Base-by-base conservation (phyloP, 2,329 filamentous ascomycete species). In the Xylariales sp. region DNA sequence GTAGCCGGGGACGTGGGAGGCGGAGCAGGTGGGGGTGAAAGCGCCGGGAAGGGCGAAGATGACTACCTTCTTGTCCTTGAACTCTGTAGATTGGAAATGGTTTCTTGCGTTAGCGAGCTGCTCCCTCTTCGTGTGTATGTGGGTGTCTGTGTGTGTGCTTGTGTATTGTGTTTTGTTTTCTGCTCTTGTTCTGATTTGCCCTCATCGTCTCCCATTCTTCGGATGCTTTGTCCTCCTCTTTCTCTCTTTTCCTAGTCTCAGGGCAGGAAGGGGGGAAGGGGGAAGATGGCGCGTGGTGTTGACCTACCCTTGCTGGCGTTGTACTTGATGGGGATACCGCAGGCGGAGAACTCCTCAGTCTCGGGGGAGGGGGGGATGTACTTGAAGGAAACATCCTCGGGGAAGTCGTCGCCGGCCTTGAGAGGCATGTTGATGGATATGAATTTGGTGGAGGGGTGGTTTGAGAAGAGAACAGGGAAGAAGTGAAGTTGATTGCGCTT, bases 11-110 rank as follows among this genome's bases (percentile, higher is more conserved):
- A 94, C 71, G 69, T 94, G 88, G 61, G 73, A 72, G 53, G 78
- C 83, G 49, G 85, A 83, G 77, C 88, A 94, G 54, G 85, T 84
- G 16, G 87, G 87, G 29, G 87, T 93, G 74, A 93, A 93, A 51
- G 86, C 85, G 49, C 83, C 81, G 64, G 66, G 70, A 35, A 76
- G 67, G 44, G 72, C 63, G 50, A 76, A 68, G 46, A 76, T 52
- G 46, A 75, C 62, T 40, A 72, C 61, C 57, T 76, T 76, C 54
- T 75, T 74, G 57, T 63, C 57, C 59, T 67, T 61, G 63, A 72
- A 69, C 47, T 75, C 71, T 75, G 51, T 17, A 14, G 15, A 8
- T 7, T 6, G 8, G 4, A 14, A 24, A 10, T 8, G 12, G 27
- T 31, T 28, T 23, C 25, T 16, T 17, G 14, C 6, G 21, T 2